Conservation (phyloP, 371 early-diverging fungal species). For the Mortierella sp. region DNA sequence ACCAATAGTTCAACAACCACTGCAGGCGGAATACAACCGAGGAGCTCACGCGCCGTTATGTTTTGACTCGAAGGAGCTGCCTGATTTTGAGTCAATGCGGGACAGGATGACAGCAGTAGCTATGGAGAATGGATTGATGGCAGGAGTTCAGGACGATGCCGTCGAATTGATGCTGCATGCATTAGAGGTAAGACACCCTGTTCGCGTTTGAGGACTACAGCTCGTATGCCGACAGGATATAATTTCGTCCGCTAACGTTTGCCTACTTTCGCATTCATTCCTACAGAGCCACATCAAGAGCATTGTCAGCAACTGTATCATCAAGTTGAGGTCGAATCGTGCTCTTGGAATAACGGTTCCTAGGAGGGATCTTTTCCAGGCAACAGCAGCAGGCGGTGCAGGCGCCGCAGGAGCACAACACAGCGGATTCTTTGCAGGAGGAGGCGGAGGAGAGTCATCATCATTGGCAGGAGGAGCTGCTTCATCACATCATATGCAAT, state of each 20-base stretch:
- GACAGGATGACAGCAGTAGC: conserved; percentile 83
- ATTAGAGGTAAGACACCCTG: conserved; percentile 66
- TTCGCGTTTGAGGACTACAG: neutral
- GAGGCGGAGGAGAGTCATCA: conserved; percentile 25
- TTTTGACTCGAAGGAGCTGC: conserved; percentile 78
- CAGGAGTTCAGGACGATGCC: conserved; percentile 76
- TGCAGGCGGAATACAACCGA: conserved; percentile 73
- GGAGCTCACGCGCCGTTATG: conserved; percentile 80
- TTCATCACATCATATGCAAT: conserved; percentile 8
- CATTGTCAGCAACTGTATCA: conserved; percentile 77
- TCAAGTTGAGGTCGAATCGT: conserved; percentile 77
- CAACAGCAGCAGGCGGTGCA: conserved; percentile 11
- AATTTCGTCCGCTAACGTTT: neutral
- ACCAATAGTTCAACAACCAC: conserved; percentile 24
- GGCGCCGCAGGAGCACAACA: conserved; percentile 11
- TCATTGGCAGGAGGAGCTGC: conserved; percentile 9
- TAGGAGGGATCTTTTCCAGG: conserved; percentile 41
- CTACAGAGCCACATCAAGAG: conserved; percentile 77
- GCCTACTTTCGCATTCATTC: neutral
- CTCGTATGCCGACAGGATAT: neutral
- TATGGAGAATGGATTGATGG: conserved; percentile 77
- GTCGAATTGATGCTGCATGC: conserved; percentile 80
- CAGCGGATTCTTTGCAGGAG: neutral
- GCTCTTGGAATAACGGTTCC: conserved; percentile 67
- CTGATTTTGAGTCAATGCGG: conserved; percentile 75